phyloP scores from a whole-genome alignment of 352 stramenopile genomes.

The Phytophthora brassicae region DNA sequence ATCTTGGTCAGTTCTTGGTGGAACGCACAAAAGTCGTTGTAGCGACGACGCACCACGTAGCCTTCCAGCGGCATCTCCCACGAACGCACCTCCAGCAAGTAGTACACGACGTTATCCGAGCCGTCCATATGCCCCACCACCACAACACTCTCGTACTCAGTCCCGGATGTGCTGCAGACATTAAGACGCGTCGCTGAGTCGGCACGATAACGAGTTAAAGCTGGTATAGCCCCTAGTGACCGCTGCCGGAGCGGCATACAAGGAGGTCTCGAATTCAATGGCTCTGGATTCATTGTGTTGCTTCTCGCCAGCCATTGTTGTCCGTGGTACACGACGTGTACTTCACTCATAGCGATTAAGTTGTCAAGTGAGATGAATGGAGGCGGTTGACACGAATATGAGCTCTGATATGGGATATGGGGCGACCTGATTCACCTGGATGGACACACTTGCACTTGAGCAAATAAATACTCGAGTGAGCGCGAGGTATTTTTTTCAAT shows the following conservation, averaged over 20 bases:
- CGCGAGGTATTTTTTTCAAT: too few species aligned
- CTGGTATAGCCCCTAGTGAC: conserved; percentile 29
- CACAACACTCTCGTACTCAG: conserved; percentile 69
- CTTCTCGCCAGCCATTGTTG: background rate
- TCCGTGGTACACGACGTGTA: conserved; percentile 15
- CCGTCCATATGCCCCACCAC: conserved; percentile 68
- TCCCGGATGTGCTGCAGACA: conserved; percentile 68
- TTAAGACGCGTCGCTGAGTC: conserved; percentile 47
- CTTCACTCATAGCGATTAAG: conserved; percentile 26
- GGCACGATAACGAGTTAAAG: conserved; percentile 33
- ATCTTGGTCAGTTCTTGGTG: conserved; percentile 48
- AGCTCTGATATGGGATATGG: conserved; percentile 20
- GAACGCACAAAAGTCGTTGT: conserved; percentile 76
- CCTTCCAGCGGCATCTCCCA: conserved; percentile 73
- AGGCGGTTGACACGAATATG: conserved; percentile 3
- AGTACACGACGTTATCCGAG: conserved; percentile 73
- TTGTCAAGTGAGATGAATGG: conserved; percentile 11
- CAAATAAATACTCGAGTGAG: conserved; percentile 22
- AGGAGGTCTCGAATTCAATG: background rate
- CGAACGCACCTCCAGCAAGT: conserved; percentile 73
- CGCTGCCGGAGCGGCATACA: conserved; percentile 30
- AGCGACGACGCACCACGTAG: conserved; percentile 76
- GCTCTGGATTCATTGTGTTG: too few species aligned
- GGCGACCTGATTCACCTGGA: conserved; percentile 14
- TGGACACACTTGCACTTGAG: background rate